Evolutionary conservation across 2,329 filamentous ascomycete genomes (phyloP), one percentile per base, ranked within the genome.

Genomic region (Teratosphaeriaceae sp.): DNA sequence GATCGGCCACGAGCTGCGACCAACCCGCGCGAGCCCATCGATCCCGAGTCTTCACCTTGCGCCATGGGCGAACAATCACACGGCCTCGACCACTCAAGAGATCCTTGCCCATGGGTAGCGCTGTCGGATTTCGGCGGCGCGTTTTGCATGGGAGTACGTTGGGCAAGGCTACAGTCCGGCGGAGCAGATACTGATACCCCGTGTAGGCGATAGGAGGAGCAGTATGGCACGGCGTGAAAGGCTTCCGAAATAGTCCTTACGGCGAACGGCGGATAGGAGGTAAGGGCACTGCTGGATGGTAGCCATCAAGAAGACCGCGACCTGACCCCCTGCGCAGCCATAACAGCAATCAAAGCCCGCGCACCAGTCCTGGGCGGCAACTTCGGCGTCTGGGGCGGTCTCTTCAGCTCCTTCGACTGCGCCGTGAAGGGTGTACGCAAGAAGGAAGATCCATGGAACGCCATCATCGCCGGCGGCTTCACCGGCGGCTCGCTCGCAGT

Each of bases 381-480:
- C 75, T 98, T 97, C 59, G 90, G 90, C 59, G 88, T 94, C 44
- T 97, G 92, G 90, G 90, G 92, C 63, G 92, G 92, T 54, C 73
- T 97, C 45, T 97, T 97, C 75, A 88, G 82, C 58, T 94, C 88
- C 49, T 97, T 90, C 62, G 92, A 98, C 71, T 98, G 92, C 73
- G 85, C 89, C 18, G 85, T 96, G 49, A 98, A 97, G 76, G 90
- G 90, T 45, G 73, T 74, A 54, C 60, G 66, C 27, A 87, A 92
- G 76, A 97, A 96, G 82, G 92, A 98, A 68, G 92, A 97, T 65
- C 88, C 92, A 12, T 97, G 88, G 73, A 97, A 97, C 71, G 88
- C 89, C 60, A 97, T 98, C 65, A 94, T 90, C 57, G 92, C 90
- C 31, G 92, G 92, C 42, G 96, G 96, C 76, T 90, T 96, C 68